Evolutionary conservation across 2,329 filamentous ascomycete genomes (phyloP), one percentile per base, ranked within the genome.

Genomic region (Colletotrichum musae): DNA sequence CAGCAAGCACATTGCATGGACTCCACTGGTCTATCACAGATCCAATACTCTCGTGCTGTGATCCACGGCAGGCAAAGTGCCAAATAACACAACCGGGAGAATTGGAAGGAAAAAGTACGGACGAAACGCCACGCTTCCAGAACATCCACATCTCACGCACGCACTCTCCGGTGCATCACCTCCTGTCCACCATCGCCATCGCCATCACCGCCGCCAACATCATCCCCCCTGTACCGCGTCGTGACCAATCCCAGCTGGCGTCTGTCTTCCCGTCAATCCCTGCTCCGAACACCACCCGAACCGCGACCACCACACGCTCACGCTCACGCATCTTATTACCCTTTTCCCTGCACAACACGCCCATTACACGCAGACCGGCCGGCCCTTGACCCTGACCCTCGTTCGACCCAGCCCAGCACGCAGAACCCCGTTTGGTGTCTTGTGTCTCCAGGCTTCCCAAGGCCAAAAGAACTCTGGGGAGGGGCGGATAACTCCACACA

Each of bases 241-340:
- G 62, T 58, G 21, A 28, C 67, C 67, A 70, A 70, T 70, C 52
- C 21, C 51, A 48, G 39, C 51, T 6, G 39, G 26, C 64, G 47
- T n/a, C 41, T 32, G 16, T 50, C 26, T 53, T 61, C 63, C 63
- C 63, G 62, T 57, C 63, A 41, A 58, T 63, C 67, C 66, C 66
- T 69, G 66, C 57, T 32, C 52, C 32, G 50, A 47, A 36, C 50
- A 68, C 47, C 28, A 61, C 51, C 50, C 43, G 36, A 51, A 57
- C 59, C 59, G 52, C 58, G 59, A 62, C 59, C 50, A 63, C 51
- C 32, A 56, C 51, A 51, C 58, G 39, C 56, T 18, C 62, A 65
- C 47, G 60, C 47, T n/a, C 39, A 66, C 48, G 57, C 10, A 24
- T 62, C 45, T 58, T 51, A 57, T 66, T 48, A 47, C 63, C 10